Evolutionary conservation across 345 rosid species (phyloP).

Genomic region (Syzygium aromaticum): DNA sequence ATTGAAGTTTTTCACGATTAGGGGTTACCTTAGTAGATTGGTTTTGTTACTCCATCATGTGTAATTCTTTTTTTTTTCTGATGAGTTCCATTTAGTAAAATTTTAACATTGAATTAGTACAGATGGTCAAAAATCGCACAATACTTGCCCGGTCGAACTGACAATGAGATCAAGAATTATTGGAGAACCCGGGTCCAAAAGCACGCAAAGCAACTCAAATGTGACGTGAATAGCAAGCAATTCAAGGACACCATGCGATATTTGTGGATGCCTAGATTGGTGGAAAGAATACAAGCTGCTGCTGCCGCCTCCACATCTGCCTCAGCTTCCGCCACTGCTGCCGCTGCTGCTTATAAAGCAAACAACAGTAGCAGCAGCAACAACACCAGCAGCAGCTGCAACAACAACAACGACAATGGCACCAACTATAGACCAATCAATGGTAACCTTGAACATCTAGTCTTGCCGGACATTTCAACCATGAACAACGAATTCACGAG

Average conservation of each 20-base stretch:
- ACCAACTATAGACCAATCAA: neutral
- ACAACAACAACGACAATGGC: neutral
- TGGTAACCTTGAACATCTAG: neutral
- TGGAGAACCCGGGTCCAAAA: conserved; percentile 97
- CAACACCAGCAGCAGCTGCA: neutral
- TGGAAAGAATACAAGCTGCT: conserved; percentile 83
- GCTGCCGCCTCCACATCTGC: conserved; percentile 12
- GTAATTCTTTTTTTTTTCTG: neutral
- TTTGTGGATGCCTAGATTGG: conserved; percentile 83
- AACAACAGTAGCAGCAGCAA: neutral
- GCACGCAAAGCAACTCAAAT: conserved; percentile 78
- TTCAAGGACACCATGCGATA: conserved; percentile 80
- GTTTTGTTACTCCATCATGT: neutral
- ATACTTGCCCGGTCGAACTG: conserved; percentile 89
- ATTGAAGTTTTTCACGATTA: neutral
- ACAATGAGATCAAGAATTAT: conserved; percentile 92
- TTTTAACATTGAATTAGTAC: neutral
- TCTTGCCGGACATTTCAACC: neutral
- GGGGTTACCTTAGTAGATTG: neutral
- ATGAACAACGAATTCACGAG: neutral
- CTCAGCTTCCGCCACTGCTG: conserved; percentile 10
- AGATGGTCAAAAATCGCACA: conserved; percentile 98
- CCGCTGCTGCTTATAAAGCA: neutral
- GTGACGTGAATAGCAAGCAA: conserved; percentile 85
- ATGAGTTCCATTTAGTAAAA: neutral